phyloP scores from a whole-genome alignment of 2,329 filamentous ascomycete species.

The Alternaria gaisen region DNA sequence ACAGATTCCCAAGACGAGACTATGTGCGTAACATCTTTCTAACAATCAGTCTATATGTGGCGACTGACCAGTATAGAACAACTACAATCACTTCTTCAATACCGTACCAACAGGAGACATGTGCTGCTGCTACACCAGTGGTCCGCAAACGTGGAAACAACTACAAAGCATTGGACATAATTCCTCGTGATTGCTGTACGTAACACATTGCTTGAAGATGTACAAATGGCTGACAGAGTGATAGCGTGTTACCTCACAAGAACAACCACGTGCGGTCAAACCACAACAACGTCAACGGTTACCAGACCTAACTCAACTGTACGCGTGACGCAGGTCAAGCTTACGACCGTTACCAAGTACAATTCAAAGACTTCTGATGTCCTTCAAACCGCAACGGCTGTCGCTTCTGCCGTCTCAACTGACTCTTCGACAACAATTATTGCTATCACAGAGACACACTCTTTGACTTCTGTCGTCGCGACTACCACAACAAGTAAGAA shows the following conservation, averaged over 20 bases:
- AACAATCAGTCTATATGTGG: not conserved
- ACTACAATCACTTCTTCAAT: not conserved
- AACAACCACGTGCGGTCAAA: not conserved
- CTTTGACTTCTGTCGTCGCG: not conserved
- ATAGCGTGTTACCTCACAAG: not conserved
- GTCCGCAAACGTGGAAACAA: not conserved
- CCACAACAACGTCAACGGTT: not conserved
- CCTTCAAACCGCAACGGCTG: not conserved
- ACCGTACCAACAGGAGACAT: not conserved
- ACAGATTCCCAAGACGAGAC: not conserved
- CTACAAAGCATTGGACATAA: not conserved
- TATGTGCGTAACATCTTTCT: not conserved
- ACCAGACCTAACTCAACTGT: not conserved
- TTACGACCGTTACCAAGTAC: not conserved
- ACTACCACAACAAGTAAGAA: not conserved
- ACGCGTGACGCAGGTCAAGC: not conserved
- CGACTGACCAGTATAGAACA: not conserved
- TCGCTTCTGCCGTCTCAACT: not conserved
- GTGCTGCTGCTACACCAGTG: not conserved
- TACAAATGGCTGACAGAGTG: not conserved
- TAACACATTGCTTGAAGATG: not conserved
- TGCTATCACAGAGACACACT: not conserved
- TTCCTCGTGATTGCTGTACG: not conserved
- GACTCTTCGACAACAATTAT: not conserved
- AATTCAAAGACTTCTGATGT: not conserved